Evolutionary conservation across 1,284 basidiomycete species (phyloP).

Genomic region (Lentinus polychrous): DNA sequence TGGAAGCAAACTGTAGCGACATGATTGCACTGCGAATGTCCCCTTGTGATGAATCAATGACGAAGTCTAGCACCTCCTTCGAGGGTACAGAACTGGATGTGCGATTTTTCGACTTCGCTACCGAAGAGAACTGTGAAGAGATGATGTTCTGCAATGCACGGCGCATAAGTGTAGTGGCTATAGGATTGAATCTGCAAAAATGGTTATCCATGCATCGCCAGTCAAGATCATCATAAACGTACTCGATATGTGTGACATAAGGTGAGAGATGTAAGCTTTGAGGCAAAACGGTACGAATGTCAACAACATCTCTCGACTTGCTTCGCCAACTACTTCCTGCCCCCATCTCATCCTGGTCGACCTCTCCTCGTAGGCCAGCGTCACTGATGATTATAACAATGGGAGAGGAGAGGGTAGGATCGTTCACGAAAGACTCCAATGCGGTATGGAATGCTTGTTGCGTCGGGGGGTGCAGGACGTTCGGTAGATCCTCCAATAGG

Average conservation of each 20-base stretch:
- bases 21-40: slow-evolving; percentile 93
- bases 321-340: slow-evolving; percentile 33
- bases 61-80: slow-evolving; percentile 62
- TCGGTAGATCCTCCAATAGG: slow-evolving; percentile 90
- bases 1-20: slow-evolving; percentile 73
- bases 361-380: slow-evolving; percentile 66
- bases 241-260: slow-evolving; percentile 73
- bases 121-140: slow-evolving; percentile 35
- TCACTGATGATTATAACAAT: slow-evolving; percentile 85
- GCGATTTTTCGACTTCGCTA: slow-evolving; percentile 10
- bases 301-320: slow-evolving; percentile 51
- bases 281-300: slow-evolving; percentile 64
- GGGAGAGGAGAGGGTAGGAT: slow-evolving; percentile 29
- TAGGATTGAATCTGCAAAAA: slow-evolving; percentile 74
- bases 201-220: slow-evolving; percentile 4
- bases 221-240: slow-evolving; percentile 19
- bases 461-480: slow-evolving; percentile 73
- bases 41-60: slow-evolving; percentile 78
- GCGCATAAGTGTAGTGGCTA: slow-evolving; percentile 80
- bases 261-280: slow-evolving; percentile 52
- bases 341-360: slow-evolving; percentile 45
- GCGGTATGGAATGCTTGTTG: slow-evolving; percentile 73
- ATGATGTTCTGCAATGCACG: slow-evolving; percentile 73
- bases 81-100: slow-evolving; percentile 33
- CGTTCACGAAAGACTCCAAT: slow-evolving; percentile 49